Evolutionary conservation across 2,329 filamentous ascomycete species (phyloP).

Genomic region (Pseudocercospora fuligena): DNA sequence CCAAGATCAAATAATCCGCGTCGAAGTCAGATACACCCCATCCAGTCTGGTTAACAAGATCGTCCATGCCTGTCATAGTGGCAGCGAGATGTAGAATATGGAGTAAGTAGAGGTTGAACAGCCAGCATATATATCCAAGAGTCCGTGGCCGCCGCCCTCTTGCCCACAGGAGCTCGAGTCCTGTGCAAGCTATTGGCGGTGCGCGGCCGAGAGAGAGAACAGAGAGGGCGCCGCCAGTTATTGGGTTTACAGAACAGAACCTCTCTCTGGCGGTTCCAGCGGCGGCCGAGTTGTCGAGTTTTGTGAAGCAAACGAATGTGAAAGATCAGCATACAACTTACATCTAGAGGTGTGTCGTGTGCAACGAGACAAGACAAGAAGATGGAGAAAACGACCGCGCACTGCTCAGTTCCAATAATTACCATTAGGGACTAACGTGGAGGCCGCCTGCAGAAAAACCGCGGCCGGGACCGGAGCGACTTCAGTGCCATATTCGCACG

Average conservation of each 20-base stretch:
- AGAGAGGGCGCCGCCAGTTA: conserved; percentile 2
- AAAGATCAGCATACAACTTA: not conserved
- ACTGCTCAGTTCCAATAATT: not conserved
- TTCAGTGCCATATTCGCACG: not conserved
- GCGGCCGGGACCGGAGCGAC: not conserved
- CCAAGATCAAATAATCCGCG: not conserved
- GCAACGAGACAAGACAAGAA: not conserved
- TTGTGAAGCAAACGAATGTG: not conserved
- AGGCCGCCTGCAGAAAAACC: not conserved
- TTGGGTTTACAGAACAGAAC: not conserved
- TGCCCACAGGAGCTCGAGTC: not conserved
- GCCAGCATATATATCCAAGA: not conserved
- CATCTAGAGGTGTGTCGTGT: not conserved
- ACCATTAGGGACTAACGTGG: not conserved
- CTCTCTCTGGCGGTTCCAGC: not conserved
- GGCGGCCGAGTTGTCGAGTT: not conserved
- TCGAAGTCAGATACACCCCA: not conserved
- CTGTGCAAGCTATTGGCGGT: not conserved
- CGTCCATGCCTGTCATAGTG: not conserved
- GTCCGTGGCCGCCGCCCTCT: not conserved
- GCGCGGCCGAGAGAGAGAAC: not conserved
- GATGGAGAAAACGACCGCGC: not conserved
- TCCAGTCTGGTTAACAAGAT: not conserved
- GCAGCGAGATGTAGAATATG: not conserved
- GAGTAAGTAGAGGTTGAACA: not conserved